Evolutionary conservation across 192 early-diverging fungal genomes (phyloP).

Genomic region (Backusella mclennaniae): DNA sequence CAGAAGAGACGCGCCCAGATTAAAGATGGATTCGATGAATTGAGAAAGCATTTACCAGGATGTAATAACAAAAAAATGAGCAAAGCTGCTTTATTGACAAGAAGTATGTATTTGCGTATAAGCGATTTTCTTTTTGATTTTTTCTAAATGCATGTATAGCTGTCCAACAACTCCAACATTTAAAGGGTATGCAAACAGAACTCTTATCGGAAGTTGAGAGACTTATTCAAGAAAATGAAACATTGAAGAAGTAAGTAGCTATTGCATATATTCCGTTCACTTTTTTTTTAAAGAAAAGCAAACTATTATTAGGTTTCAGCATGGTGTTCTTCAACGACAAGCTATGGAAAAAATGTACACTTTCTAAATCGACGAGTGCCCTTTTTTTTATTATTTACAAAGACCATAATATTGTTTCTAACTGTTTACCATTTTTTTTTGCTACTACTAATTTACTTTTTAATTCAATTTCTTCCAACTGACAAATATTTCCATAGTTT

Average conservation of each 20-base stretch:
- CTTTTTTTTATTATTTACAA: background rate
- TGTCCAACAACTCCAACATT: constrained; percentile 44
- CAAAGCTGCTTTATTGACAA: constrained; percentile 40
- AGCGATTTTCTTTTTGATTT: background rate
- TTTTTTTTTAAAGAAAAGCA: background rate
- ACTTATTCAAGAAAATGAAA: constrained; percentile 28
- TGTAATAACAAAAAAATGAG: constrained; percentile 44
- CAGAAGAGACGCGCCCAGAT: constrained; percentile 48
- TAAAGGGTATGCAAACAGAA: constrained; percentile 37
- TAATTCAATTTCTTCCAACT: background rate
- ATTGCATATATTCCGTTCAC: background rate
- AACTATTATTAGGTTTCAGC: constrained; percentile 29
- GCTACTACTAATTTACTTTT: background rate
- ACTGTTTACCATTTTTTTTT: background rate
- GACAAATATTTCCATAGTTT: background rate
- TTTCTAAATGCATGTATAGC: constrained; percentile 16
- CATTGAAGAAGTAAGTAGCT: constrained; percentile 26
- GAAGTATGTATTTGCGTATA: constrained; percentile 24
- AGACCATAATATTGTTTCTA: background rate
- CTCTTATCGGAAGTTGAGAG: constrained; percentile 35
- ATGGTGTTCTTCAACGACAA: constrained; percentile 36
- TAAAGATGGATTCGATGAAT: constrained; percentile 49
- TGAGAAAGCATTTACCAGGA: constrained; percentile 41
- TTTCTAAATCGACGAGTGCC: constrained; percentile 12
- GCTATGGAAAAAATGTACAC: constrained; percentile 44